These are phyloP conservation scores for Citrus reticulata DNA, from an alignment of 345 rosid genomes.

Conservation along the genomic window DNA sequence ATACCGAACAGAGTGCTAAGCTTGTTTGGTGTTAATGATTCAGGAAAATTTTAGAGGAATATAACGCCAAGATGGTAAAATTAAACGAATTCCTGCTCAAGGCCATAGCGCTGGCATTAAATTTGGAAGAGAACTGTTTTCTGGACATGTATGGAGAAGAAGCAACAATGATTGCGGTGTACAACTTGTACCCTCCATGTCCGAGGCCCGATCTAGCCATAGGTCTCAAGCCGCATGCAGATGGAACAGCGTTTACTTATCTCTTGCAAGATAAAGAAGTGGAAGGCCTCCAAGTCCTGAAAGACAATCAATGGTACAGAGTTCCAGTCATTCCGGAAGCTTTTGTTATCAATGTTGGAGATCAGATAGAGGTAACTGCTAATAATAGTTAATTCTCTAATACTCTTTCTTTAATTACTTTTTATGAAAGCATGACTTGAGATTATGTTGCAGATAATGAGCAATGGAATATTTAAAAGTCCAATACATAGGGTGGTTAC, in stretches of 20 bases:
- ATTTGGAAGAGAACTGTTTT: constrained; percentile 44
- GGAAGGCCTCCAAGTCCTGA: constrained; percentile 49
- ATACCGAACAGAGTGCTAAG: not conserved
- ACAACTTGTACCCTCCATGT: constrained; percentile 61
- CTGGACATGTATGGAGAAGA: constrained; percentile 42
- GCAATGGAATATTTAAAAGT: constrained; percentile 68
- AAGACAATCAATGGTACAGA: constrained; percentile 49
- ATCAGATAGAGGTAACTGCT: constrained; percentile 46
- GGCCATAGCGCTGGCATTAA: constrained; percentile 52
- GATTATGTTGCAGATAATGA: constrained; percentile 40
- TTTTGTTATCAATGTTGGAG: constrained; percentile 54
- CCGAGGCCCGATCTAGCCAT: constrained; percentile 51
- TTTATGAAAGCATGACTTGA: not conserved
- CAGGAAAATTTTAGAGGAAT: constrained; percentile 41
- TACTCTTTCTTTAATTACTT: not conserved
- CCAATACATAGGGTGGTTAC: constrained; percentile 49
- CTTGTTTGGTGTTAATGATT: not conserved
- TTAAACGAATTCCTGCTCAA: constrained; percentile 31
- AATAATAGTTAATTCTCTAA: no score
- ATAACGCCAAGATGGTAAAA: constrained; percentile 25
- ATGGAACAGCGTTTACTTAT: constrained; percentile 55
- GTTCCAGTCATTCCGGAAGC: constrained; percentile 46
- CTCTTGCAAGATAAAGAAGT: constrained; percentile 55
- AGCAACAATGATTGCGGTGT: constrained; percentile 37
- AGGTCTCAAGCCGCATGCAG: constrained; percentile 58